Percentiles rank a stretch among this genome's conserved stretches.
These are phyloP conservation scores for Scutellaria minor DNA, from an alignment of 257 asterid species.

Conservation along the genomic window DNA sequence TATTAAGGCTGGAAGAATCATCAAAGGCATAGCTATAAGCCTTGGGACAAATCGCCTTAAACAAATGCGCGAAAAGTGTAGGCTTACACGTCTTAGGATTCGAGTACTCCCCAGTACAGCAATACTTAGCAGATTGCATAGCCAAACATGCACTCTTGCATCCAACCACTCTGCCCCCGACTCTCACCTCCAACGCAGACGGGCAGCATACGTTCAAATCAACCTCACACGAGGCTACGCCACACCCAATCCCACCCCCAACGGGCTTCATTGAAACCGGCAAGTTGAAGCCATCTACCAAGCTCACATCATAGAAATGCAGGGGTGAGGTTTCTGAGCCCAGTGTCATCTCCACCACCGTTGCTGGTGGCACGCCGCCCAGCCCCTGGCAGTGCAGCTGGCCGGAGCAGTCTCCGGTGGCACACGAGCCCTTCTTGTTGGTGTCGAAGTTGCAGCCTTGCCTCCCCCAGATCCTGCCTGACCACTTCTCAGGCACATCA, in stretches of 20 bases:
- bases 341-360: slow-evolving; percentile 94
- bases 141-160: slow-evolving; percentile 97
- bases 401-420: slow-evolving; percentile 82
- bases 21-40: slow-evolving; percentile 93
- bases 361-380: slow-evolving; percentile 90
- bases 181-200: slow-evolving; percentile 78
- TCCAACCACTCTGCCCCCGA: slow-evolving; percentile 71
- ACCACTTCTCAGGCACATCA: slow-evolving; percentile 81
- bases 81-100: slow-evolving; percentile 77
- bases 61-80: slow-evolving; percentile 69
- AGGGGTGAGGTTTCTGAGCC: slow-evolving; percentile 72
- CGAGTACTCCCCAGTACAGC: slow-evolving; percentile 87
- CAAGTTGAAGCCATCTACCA: slow-evolving; percentile 91
- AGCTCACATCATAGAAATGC: slow-evolving; percentile 85
- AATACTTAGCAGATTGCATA: slow-evolving; percentile 79
- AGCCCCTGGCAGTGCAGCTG: slow-evolving; percentile 66
- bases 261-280: slow-evolving; percentile 90
- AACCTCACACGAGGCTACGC: slow-evolving; percentile 77
- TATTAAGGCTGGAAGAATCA: slow-evolving; percentile 83
- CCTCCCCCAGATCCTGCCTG: slow-evolving; percentile 90
- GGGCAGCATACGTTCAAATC: slow-evolving; percentile 88
- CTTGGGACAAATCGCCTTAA: slow-evolving; percentile 89
- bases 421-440: slow-evolving; percentile 66
- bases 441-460: slow-evolving; percentile 65
- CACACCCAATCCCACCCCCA: slow-evolving; percentile 93